These are phyloP conservation scores for Emergomyces africanus DNA, from an alignment of 2,329 filamentous ascomycete genomes.

Conservation along the genomic window DNA sequence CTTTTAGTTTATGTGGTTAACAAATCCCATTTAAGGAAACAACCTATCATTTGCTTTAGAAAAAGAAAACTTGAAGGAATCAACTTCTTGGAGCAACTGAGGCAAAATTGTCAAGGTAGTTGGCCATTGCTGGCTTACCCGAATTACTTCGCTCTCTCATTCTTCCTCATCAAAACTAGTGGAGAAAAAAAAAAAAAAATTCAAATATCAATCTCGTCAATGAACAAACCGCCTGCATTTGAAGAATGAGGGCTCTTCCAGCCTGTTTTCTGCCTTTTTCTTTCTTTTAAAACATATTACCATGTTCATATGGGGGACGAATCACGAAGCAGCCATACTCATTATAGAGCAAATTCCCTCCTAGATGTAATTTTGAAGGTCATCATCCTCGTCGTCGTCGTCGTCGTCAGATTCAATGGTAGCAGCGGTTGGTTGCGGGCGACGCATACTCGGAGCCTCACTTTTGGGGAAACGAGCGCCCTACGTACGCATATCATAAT, in stretches of 20 bases:
- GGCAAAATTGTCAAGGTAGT: background rate
- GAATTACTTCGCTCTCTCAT: background rate
- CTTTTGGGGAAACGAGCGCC: slow-evolving; percentile 12
- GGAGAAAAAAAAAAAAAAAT: background rate
- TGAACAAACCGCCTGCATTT: background rate
- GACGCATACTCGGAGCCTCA: slow-evolving; percentile 11
- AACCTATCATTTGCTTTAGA: background rate
- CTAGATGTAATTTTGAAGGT: slow-evolving; percentile 13
- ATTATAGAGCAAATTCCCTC: background rate
- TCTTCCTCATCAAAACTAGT: background rate
- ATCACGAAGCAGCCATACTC: background rate
- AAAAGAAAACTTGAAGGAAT: background rate
- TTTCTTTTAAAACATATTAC: background rate
- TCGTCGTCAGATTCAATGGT: slow-evolving; percentile 14
- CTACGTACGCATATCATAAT: slow-evolving; percentile 9
- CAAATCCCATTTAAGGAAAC: background rate
- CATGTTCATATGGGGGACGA: background rate
- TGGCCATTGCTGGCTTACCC: background rate
- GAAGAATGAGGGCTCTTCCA: background rate
- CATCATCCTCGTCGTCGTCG: slow-evolving; percentile 7
- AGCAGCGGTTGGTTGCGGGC: slow-evolving; percentile 10
- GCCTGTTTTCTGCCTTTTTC: background rate
- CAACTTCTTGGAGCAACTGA: background rate
- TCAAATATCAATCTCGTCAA: background rate
- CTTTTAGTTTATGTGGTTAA: background rate